Evolutionary conservation across 2,329 filamentous ascomycete genomes (phyloP), one percentile per base, ranked within the genome.

Genomic region (Nakataea oryzae): DNA sequence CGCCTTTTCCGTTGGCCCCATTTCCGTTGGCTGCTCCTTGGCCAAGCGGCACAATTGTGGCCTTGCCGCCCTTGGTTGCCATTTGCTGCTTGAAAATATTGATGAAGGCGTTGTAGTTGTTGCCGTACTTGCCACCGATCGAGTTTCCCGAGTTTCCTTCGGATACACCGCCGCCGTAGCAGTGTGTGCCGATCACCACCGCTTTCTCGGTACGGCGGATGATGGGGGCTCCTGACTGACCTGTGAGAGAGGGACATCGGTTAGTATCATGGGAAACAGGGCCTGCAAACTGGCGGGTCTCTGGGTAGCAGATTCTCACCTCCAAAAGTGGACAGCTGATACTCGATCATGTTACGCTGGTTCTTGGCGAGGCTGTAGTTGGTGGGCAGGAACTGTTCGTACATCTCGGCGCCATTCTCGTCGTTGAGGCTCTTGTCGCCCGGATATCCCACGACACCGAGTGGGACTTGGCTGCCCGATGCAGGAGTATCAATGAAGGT

Each of bases 381-480:
- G 3, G 65, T 68, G 3, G 17, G 57, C 12, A 59, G 29, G 60
- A 68, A 72, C 62, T 70, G 65, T 59, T 73, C 72, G 32, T 73
- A 73, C 72, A 74, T 74, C 62, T 69, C 63, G 9, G 67, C 72
- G n/a, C 73, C 72, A 1, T 62, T 62, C 54, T 74, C 64, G 17
- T 64, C 59, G 14, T 61, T 60, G 26, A 70, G 61, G 3, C 6
- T 61, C 58, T 67, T 64, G 56, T 73, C 71, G 9, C 66, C 71
- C 2, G 73, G 73, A 61, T 75, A 75, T 21, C 72, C 73, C 24
- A 74, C 69, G 11, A 75, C 64, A 1, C 72, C 73, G 13, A 74
- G 54, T 3, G 17, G 3, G 3, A 63, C 41, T 6, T 62, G 28
- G 0, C 58, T 55, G 2, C 24, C 63, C 13, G 55, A 50, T 2